Base-by-base conservation (phyloP, 2,329 filamentous ascomycete species). In the Calonectria hongkongensis region DNA sequence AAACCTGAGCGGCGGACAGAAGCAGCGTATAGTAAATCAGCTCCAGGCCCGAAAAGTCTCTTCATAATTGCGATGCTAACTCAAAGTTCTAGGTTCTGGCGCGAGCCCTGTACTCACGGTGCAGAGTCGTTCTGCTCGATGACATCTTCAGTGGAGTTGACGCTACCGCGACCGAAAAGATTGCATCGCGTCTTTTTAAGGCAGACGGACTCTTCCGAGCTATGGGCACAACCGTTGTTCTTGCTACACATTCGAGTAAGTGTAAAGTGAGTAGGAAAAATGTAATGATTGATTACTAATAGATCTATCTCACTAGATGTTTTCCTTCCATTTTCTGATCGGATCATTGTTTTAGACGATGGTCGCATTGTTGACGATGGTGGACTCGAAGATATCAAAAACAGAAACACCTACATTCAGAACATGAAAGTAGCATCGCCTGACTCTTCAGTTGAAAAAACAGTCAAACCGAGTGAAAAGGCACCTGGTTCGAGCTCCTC, bases 171-270 rank as follows among this genome's bases (percentile, higher is more conserved):
- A 54, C 50, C 7, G 28, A 33, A 33, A 54, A n/a, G 18, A 54
- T 54, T 54, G 28, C 50, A 8, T 54, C 50, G 16, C 50, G 50
- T 18, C 50, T 54, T n/a, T 54, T 54, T 6, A 12, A 54, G 50
- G 28, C 50, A 10, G 12, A 9, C 16, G 50, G 50, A 3, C 27
- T 54, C 2, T 54, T 33, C 27, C 27, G 50, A 33, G 10, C 50
- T 8, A 54, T 54, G 50, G 28, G 50, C 4, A 54, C 50, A 2
- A 54, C 50, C 7, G 16, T 54, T 33, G 16, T 54, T 33, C 28
- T 54, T 18, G 27, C 50, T 4, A 54, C 50, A 9, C 50, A 54
- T 33, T 54, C 50, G 5, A 54, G 50, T 54, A 54, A 54, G 50
- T 54, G 25, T 8, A 15, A 1, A 51, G 28, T 27, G 12, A 27